Base-by-base conservation (phyloP, 305 asterid genomes). In the Solanum chacoense region DNA sequence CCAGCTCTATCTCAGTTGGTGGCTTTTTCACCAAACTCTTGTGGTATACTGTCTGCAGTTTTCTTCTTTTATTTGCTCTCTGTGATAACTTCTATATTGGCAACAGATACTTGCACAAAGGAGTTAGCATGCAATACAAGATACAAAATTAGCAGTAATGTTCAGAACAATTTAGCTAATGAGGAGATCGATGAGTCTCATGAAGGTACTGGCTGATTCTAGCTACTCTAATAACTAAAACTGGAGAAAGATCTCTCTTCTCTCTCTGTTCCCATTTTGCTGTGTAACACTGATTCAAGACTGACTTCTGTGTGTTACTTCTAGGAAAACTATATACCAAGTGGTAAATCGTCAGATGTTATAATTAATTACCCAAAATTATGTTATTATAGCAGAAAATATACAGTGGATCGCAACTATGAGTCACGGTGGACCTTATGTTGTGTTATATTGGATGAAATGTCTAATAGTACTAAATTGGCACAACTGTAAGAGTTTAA, bases 21-120 rank as follows among this genome's bases (percentile, higher is more conserved):
- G 74, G 85, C 88, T 50, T 84, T 42, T 73, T 89, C 91, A 38
- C 85, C 89, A 7, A 89, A 90, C 85, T 87, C 91, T 78, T 88
- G 89, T 84, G 91, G 94, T 93, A 90, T 72, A 45, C 50, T 55
- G 20, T 73, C 74, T 40, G 22, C 22, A 59, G 45, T 55, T 38
- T 50, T 67, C 65, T 73, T 50, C 63, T 9, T 77, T 28, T 24
- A 87, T 7, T 34, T n/a, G 1, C 32, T 65, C 40, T 37, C 55
- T 31, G 75, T 36, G 37, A 50, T 11, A 50, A 76, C 72, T 75
- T 87, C 37, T n/a, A 35, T 42, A 32, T 75, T 87, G 37, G 24
- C 63, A 77, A 24, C 90, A 92, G 94, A 91, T 88, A 73, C 91
- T 38, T 50, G 55, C 24, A 63, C 84, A n/a, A 40, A 29, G 59